phyloP scores from a whole-genome alignment of 1,284 basidiomycete species.

The Tilletiopsis washingtonensis region DNA sequence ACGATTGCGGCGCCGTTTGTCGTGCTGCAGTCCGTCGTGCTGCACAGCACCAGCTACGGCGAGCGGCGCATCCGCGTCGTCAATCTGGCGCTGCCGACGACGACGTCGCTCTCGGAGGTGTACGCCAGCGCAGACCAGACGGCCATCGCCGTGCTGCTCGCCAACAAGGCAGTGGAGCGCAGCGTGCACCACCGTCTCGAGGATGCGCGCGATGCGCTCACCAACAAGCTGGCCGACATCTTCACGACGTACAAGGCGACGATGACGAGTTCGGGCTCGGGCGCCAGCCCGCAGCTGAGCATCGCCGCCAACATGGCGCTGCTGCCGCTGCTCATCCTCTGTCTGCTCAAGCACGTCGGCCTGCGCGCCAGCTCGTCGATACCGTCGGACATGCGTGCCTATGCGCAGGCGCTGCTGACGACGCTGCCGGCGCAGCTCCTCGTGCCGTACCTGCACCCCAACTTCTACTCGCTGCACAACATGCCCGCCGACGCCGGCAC shows the following conservation, averaged over 20 bases:
- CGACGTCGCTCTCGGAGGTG: conserved; percentile 82
- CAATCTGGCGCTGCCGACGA: conserved; percentile 85
- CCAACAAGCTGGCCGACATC: conserved; percentile 84
- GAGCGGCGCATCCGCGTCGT: conserved; percentile 94
- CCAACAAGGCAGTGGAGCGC: conserved; percentile 95
- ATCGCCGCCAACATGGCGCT: conserved; percentile 88
- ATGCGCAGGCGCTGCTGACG: conserved; percentile 85
- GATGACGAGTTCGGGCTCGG: conserved; percentile 86
- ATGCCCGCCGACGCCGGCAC: conserved; percentile 76
- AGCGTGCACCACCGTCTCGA: conserved; percentile 78
- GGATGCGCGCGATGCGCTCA: conserved; percentile 82
- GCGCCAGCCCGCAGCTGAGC: conserved; percentile 87
- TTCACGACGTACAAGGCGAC: conserved; percentile 87
- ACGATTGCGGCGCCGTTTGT: conserved; percentile 85
- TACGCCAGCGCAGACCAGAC: conserved; percentile 92
- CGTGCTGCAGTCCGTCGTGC: conserved; percentile 88
- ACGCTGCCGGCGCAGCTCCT: conserved; percentile 83
- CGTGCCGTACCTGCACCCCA: conserved; percentile 87
- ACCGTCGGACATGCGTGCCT: conserved; percentile 88
- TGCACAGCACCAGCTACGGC: conserved; percentile 93
- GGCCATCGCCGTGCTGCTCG: conserved; percentile 77
- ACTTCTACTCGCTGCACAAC: conserved; percentile 91
- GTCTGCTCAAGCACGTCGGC: conserved; percentile 89
- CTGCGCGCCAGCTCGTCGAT: conserved; percentile 91
- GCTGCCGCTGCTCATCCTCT: conserved; percentile 80